phyloP scores from a whole-genome alignment of 1,284 basidiomycete genomes.

The Apiotrichum akiyoshidainum region DNA sequence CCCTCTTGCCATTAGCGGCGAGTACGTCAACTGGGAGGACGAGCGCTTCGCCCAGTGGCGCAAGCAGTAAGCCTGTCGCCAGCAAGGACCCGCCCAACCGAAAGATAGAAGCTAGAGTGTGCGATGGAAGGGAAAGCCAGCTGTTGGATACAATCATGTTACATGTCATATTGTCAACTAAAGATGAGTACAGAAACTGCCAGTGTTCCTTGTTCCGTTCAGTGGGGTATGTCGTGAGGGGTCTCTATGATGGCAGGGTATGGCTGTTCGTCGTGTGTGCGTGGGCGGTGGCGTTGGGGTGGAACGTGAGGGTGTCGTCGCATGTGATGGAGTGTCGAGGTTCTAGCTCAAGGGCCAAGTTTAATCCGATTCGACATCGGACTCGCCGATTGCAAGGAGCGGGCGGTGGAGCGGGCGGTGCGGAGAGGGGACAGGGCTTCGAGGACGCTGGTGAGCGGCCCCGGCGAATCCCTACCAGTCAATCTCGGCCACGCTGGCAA shows the following conservation, averaged over 20 bases:
- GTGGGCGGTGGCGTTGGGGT: too few relatives aligned
- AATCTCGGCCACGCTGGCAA: not conserved
- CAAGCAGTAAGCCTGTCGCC: not conserved
- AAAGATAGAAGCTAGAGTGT: not conserved
- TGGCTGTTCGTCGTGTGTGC: too few relatives aligned
- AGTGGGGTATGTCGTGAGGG: too few relatives aligned
- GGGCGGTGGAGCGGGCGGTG: not conserved
- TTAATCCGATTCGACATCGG: not conserved
- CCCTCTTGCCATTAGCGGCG: slow-evolving; percentile 46
- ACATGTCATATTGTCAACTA: too few relatives aligned
- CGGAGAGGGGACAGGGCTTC: not conserved
- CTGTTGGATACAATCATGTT: too few relatives aligned
- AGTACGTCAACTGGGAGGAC: slow-evolving; percentile 54
- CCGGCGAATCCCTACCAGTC: not conserved
- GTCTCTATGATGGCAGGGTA: too few relatives aligned
- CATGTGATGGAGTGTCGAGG: not conserved
- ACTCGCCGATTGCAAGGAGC: not conserved
- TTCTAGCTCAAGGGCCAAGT: not conserved
- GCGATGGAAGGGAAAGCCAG: too few relatives aligned
- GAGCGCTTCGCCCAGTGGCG: slow-evolving; percentile 30
- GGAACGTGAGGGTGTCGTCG: too few relatives aligned
- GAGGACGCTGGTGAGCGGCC: not conserved
- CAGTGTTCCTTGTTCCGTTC: too few relatives aligned
- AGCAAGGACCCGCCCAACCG: too few relatives aligned
- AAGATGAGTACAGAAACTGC: too few relatives aligned